Base-by-base conservation (phyloP, 78 protist species). In the Tieghemostelium lacteum region DNA sequence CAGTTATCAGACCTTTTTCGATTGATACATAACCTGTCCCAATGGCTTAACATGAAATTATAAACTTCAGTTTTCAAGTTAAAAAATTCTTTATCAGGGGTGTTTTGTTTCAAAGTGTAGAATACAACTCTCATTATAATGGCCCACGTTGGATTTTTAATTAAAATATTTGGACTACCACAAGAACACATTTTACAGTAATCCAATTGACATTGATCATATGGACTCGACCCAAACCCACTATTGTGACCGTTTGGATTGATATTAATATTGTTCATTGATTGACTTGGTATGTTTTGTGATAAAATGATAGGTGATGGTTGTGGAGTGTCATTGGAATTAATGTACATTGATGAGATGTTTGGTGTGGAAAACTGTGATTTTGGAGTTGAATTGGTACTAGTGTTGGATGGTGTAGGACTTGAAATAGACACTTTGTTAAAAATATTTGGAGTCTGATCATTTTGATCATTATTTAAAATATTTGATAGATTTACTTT, bases 41-140 rank as follows among this genome's bases (percentile, higher is more conserved):
- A 80, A 67, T 80, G 88, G 5, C 67, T 49, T 0, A 42, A 10
- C 88, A 80, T 80, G 17, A 80, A 80, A 12, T 36, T 33, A 57
- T 80, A 80, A 17, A 80, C 88, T 40, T 80, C 88, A 7, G 64
- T 55, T 57, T 80, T 80, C 22, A 80, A 54, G 57, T 80, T 80
- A 22, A 80, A 80, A 40, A 67, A 80, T 7, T 80, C 76, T n/a
- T 80, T 80, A 8, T 40, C 70, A 1, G 74, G 74, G 12, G 14
- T 22, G 31, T 80, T 80, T 2, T 16, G 24, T 37, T 55, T 66
- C 7, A 80, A 64, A 29, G 62, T 26, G 20, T 60, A 67, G 29
- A 80, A 80, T 5, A 80, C 88, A 7, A 80, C 88, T 29, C 88
- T 52, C 76, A 80, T 55, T 6, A 80, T 57, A 24, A 34, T 28